A percentile compares a stretch with the other conserved stretches of the same genome.
These are phyloP conservation scores for Lepiota venenata DNA, from an alignment of 768 basidiomycete species.

Conservation along the genomic window DNA sequence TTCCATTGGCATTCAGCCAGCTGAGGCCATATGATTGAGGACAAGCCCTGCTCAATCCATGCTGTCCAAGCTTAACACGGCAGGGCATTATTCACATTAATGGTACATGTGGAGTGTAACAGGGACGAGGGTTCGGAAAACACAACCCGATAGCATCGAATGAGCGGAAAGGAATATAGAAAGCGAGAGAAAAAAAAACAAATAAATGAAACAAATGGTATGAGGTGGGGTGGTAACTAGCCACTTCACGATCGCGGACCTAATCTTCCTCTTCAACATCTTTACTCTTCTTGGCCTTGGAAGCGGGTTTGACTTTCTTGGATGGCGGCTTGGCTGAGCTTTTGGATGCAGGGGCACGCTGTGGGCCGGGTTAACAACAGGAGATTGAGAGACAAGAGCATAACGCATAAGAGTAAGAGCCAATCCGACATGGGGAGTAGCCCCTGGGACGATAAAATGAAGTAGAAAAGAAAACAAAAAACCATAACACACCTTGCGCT, in stretches of 20 bases:
- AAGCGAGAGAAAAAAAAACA: neutral
- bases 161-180: neutral
- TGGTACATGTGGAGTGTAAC: constrained; percentile 11
- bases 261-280: constrained; percentile 39
- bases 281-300: constrained; percentile 47
- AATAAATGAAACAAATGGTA: neutral
- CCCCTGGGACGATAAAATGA: no score
- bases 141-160: neutral
- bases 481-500: constrained; percentile 58
- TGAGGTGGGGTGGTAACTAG: neutral
- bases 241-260: constrained; percentile 10
- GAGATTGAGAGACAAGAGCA: no score
- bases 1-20: neutral
- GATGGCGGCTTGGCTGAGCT: constrained; percentile 41
- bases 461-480: no score
- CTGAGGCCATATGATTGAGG: neutral
- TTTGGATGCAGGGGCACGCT: constrained; percentile 36
- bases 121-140: neutral
- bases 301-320: constrained; percentile 41
- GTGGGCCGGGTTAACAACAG: neutral
- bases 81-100: constrained; percentile 12
- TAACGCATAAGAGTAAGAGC: no score
- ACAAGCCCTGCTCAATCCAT: neutral
- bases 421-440: no score
- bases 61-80: neutral